Evolutionary conservation across 768 basidiomycete genomes (phyloP).

Genomic region (Lentinus tigrinus): DNA sequence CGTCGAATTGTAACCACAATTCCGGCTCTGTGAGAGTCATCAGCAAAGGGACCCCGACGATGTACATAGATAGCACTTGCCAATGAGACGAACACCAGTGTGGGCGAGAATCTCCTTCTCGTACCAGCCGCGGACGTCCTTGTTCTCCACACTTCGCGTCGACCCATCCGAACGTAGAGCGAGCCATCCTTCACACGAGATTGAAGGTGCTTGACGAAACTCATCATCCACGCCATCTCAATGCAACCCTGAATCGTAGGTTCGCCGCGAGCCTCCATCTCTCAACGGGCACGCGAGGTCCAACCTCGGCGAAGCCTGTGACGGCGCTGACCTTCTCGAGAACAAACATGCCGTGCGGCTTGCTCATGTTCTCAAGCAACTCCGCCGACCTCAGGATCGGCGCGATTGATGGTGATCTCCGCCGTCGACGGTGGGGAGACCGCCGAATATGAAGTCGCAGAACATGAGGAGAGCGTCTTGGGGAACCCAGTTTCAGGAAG

Average conservation of each 20-base stretch:
- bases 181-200: constrained; percentile 92
- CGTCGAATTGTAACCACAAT: constrained; percentile 95
- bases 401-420: constrained; percentile 98
- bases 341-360: constrained; percentile 87
- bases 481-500: constrained; percentile 99
- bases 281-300: constrained; percentile 98
- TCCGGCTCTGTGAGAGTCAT: constrained; percentile 75
- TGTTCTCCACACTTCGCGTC: constrained; percentile 93
- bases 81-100: constrained; percentile 91
- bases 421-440: constrained; percentile 89
- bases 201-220: constrained; percentile 97
- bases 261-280: constrained; percentile 98
- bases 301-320: constrained; percentile 96
- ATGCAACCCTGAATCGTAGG: constrained; percentile 97
- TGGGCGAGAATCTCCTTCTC: constrained; percentile 92
- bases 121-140: constrained; percentile 91
- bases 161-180: constrained; percentile 96
- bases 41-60: background rate
- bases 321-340: constrained; percentile 95
- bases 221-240: constrained; percentile 99
- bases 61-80: constrained; percentile 48
- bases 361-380: constrained; percentile 69
- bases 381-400: constrained; percentile 76
- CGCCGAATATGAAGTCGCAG: constrained; percentile 97
- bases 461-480: constrained; percentile 97